Evolutionary conservation across 805 yeast species (phyloP), one percentile per base, ranked within the genome.

Genomic region (Metschnikowia cubensis): DNA sequence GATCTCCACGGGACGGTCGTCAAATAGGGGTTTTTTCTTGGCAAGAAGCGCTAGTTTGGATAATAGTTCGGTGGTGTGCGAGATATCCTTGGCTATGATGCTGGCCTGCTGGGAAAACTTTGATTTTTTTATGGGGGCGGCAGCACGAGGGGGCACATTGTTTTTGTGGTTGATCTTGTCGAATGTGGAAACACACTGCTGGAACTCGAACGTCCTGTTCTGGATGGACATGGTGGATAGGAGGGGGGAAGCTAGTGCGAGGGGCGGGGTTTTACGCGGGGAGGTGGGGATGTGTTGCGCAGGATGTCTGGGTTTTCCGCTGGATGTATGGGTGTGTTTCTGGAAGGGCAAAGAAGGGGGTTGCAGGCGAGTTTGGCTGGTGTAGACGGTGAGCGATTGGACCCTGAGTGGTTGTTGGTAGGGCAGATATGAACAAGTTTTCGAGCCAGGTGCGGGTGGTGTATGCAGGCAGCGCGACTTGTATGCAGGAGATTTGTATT

Each of bases 1-100:
- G 55, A 94, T 89, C 63, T 94, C 98, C 14, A 89, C 84, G 0
- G 98, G 97, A 57, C 87, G 84, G 68, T 94, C 99, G 62, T 91
- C 96, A 57, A 94, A 89, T 63, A 92, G 69, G 17, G 97, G 96
- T 64, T 90, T 91, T 59, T 90, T 76, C 66, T 87, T 89, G 3
- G 99, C 97, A 56, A 94, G 69, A 56, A 77, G 73, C 2, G 98
- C 96, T 48, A 94, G 74, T 60, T 89, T 84, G 35, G 86, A 82
- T 49, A 94, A 73, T 58, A 90, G 74, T 47, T 82, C 89, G 5
- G 97, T 91, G 11, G 92, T 89, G 48, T 83, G 84, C 10, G 91
- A 85, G 47, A 94, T 89, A 60, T 94, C 97, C 62, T 83, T 84
- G 43, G 98, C 97, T 29, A 94, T 87, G 6, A 74, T 69, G 29